Conservation (phyloP, 1,139 yeast genomes). For the Hansenula lynferdii region DNA sequence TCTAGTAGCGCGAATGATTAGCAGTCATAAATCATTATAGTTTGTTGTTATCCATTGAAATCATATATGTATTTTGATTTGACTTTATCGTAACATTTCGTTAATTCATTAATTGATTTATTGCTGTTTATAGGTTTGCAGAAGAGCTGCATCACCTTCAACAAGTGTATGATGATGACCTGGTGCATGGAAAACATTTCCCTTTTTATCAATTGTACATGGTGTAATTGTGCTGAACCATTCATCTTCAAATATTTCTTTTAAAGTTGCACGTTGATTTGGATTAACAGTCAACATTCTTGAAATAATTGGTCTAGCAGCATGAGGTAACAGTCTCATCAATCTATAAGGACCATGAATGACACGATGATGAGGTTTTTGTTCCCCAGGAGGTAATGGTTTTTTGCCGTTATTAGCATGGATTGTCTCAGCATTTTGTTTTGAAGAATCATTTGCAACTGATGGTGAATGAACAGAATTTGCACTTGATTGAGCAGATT, state of each 20-base stretch:
- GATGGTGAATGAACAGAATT: neutral
- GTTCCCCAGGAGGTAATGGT: slow-evolving; percentile 8
- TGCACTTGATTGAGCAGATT: neutral
- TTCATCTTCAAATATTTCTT: slow-evolving; percentile 59
- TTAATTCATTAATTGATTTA: neutral
- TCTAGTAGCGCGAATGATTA: too few species aligned
- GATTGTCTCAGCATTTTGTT: too few species aligned
- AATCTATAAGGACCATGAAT: slow-evolving; percentile 81
- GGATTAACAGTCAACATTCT: slow-evolving; percentile 74
- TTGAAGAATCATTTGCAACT: slow-evolving; percentile 1
- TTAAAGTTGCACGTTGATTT: slow-evolving; percentile 58
- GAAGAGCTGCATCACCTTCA: slow-evolving; percentile 41
- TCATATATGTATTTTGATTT: too few species aligned
- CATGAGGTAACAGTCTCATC: slow-evolving; percentile 81
- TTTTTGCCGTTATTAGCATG: slow-evolving; percentile 3
- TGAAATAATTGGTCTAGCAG: slow-evolving; percentile 73
- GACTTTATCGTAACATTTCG: neutral
- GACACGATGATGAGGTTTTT: slow-evolving; percentile 14
- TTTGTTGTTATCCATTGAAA: too few species aligned
- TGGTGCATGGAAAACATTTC: slow-evolving; percentile 38
- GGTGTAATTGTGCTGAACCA: slow-evolving; percentile 63
- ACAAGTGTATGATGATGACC: slow-evolving; percentile 57
- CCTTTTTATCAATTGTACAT: slow-evolving; percentile 41
- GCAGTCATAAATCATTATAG: too few species aligned
- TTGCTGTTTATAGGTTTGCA: slow-evolving; percentile 35